phyloP scores from a whole-genome alignment of 2,329 filamentous ascomycete genomes.

The Incumbomyces lentus region DNA sequence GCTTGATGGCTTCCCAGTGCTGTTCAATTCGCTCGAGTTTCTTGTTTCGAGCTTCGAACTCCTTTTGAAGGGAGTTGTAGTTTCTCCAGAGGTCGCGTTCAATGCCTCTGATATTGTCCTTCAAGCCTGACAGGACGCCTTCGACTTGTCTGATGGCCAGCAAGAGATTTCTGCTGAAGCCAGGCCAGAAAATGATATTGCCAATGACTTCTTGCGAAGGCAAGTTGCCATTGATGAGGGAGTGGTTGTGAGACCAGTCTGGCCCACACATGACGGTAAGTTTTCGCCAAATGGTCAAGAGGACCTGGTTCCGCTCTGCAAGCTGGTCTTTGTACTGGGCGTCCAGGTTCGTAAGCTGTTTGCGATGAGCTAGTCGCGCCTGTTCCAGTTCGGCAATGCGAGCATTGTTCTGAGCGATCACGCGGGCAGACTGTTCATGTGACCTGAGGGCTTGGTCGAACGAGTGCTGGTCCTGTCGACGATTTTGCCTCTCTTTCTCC shows the following conservation, averaged over 20 bases:
- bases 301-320: slow-evolving; percentile 74
- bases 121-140: slow-evolving; percentile 65
- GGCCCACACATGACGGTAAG: slow-evolving; percentile 75
- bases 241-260: slow-evolving; percentile 86
- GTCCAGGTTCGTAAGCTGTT: slow-evolving; percentile 66
- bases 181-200: slow-evolving; percentile 63
- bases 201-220: slow-evolving; percentile 78
- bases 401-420: slow-evolving; percentile 72
- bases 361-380: slow-evolving; percentile 65
- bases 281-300: slow-evolving; percentile 82
- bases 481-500: slow-evolving; percentile 77
- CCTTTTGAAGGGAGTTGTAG: slow-evolving; percentile 75
- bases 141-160: slow-evolving; percentile 82
- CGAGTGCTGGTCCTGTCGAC: slow-evolving; percentile 75
- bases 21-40: slow-evolving; percentile 80
- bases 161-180: slow-evolving; percentile 82
- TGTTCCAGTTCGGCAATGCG: slow-evolving; percentile 78
- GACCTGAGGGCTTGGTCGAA: slow-evolving; percentile 84
- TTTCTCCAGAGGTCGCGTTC: slow-evolving; percentile 86
- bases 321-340: slow-evolving; percentile 76
- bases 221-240: slow-evolving; percentile 75
- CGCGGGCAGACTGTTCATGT: slow-evolving; percentile 76
- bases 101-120: slow-evolving; percentile 67
- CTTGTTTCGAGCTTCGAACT: slow-evolving; percentile 67
- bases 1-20: slow-evolving; percentile 54